Percentiles rank a stretch among this genome's conserved stretches.
These are phyloP conservation scores for Parsonsia alboflavescens DNA, from an alignment of 257 asterid genomes.

Conservation along the genomic window DNA sequence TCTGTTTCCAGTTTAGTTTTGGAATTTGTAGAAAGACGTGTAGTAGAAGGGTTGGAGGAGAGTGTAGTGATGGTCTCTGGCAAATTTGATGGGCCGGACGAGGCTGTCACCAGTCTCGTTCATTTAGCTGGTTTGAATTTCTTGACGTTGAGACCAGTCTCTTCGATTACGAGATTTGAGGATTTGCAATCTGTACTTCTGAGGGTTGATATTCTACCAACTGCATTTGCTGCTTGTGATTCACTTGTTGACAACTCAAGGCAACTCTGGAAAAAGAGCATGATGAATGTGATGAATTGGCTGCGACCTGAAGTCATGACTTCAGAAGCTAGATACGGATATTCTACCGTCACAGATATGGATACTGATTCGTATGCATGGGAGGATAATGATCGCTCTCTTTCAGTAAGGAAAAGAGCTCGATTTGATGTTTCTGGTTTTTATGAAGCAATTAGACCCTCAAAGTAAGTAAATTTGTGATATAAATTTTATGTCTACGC, in stretches of 20 bases:
- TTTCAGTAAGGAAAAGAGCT: slow-evolving; percentile 30
- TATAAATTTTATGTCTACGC: not conserved
- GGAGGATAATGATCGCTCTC: slow-evolving; percentile 30
- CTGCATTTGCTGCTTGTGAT: slow-evolving; percentile 59
- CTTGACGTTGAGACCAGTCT: slow-evolving; percentile 60
- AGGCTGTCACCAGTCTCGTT: slow-evolving; percentile 74
- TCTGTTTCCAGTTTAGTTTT: slow-evolving; percentile 40
- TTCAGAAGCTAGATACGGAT: slow-evolving; percentile 84
- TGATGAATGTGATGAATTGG: slow-evolving; percentile 87
- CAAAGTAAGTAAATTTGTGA: slow-evolving; percentile 56
- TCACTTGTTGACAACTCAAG: slow-evolving; percentile 70
- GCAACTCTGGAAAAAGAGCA: slow-evolving; percentile 88
- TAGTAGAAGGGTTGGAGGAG: slow-evolving; percentile 36
- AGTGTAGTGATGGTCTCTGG: slow-evolving; percentile 57
- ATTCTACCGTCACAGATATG: slow-evolving; percentile 19
- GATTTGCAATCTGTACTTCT: slow-evolving; percentile 42
- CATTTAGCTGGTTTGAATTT: slow-evolving; percentile 81
- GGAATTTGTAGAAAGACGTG: slow-evolving; percentile 48
- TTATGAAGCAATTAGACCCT: slow-evolving; percentile 93
- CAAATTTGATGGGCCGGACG: slow-evolving; percentile 77
- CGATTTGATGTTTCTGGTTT: slow-evolving; percentile 71
- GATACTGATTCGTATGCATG: slow-evolving; percentile 34
- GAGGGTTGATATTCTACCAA: slow-evolving; percentile 66
- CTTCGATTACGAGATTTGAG: slow-evolving; percentile 32
- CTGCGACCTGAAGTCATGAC: slow-evolving; percentile 88